Evolutionary conservation across 1,284 basidiomycete genomes (phyloP), one percentile per base, ranked within the genome.

Genomic region (Moniliophthora roreri): DNA sequence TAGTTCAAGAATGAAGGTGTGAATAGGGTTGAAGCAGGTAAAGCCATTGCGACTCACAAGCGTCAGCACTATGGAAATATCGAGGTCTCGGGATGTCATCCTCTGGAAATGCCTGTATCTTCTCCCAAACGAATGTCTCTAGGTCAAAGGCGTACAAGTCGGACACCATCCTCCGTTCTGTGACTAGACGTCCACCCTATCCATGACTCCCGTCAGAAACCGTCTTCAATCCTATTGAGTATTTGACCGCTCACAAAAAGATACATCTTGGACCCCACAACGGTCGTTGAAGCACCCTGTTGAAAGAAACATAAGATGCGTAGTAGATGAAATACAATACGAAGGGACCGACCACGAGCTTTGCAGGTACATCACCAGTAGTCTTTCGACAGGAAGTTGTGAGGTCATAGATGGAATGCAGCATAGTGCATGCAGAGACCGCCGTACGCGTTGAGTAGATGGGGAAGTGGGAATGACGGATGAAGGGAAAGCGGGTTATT

Each of bases 11-110:
- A 50, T 7, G 34, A 48, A 28, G 61, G n/a, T n/a, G n/a, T 41
- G 52, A 49, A 50, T 15, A 45, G 13, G 5, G n/a, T n/a, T 26
- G 48, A 34, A 39, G 35, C 15, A 35, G 48, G 8, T 13, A 32
- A 32, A 32, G 34, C 32, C 41, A 18, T 45, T 38, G 39, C 49
- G 24, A 81, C 84, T 67, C 69, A 89, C 92, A 96, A 48, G 87
- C 75, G 69, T 97, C 94, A 23, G 93, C 85, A 56, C 91, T 93
- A 69, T 96, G 93, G 64, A 96, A 96, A 68, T 96, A 97, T 42
- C 93, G 82, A 34, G 91, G 81, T 48, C 82, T 79, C 0, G 93
- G 91, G 16, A 84, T 71, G 48, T 85, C 79, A 61, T 89, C 85
- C 48, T 88, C 85, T 0, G 79, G 72, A 49, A 72, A 78, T n/a